Conservation (phyloP, 768 basidiomycete species). For the Porpolomopsis calyptriformis region DNA sequence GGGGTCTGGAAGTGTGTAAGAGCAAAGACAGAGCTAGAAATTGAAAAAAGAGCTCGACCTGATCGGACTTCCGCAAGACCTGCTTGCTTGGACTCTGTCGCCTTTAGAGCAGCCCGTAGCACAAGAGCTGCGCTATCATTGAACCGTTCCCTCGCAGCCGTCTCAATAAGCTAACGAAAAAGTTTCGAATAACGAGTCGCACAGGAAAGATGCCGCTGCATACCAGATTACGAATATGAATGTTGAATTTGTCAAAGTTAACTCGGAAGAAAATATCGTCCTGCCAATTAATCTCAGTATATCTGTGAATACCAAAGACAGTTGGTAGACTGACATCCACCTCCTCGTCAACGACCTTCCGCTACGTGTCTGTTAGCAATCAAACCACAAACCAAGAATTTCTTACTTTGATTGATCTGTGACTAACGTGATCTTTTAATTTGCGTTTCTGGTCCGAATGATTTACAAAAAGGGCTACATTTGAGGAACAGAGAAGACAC, state of each 20-base stretch:
- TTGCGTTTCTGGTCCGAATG: conserved; percentile 47
- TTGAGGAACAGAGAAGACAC: conserved; percentile 16
- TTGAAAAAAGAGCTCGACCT: conserved; percentile 28
- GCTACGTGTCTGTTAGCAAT: conserved; percentile 14
- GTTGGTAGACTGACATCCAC: conserved; percentile 46
- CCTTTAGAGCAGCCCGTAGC: conserved; percentile 58
- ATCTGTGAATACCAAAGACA: conserved; percentile 9
- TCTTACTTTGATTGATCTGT: conserved; percentile 45
- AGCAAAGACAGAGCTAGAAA: not conserved
- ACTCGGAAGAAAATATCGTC: conserved; percentile 71
- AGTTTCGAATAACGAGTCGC: conserved; percentile 10
- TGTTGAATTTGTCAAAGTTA: conserved; percentile 81
- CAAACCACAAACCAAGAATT: not conserved
- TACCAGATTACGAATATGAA: conserved; percentile 81
- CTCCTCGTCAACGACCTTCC: conserved; percentile 43
- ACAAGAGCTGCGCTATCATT: conserved; percentile 67
- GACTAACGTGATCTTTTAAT: conserved; percentile 36
- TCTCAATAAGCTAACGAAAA: conserved; percentile 55
- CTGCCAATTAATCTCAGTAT: conserved; percentile 23
- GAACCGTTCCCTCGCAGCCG: conserved; percentile 67
- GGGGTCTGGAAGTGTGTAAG: conserved; percentile 35
- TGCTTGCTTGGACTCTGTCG: conserved; percentile 55
- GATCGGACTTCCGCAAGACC: conserved; percentile 53
- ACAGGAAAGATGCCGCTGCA: conserved; percentile 13
- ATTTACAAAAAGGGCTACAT: conserved; percentile 14